Percentiles rank a stretch among this genome's conserved stretches.
These are phyloP conservation scores for Nemophila menziesii DNA, from an alignment of 257 asterid genomes.

Conservation along the genomic window DNA sequence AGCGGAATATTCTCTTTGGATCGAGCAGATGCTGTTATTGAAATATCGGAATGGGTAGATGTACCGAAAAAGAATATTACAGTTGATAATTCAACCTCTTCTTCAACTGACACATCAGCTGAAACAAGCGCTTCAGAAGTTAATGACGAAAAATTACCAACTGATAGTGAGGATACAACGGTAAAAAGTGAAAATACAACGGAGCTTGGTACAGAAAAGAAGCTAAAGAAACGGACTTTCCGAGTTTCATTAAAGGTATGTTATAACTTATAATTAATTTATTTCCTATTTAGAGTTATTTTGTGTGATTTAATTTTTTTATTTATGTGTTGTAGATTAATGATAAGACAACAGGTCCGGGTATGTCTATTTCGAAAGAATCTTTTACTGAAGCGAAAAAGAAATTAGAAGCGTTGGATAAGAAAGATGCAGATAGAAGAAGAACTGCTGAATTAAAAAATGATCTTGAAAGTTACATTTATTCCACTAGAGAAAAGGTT, in stretches of 20 bases:
- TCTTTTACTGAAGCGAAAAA: constrained; percentile 45
- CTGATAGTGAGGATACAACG: constrained; percentile 32
- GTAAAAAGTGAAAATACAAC: constrained; percentile 33
- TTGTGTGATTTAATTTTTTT: not conserved
- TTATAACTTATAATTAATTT: no score
- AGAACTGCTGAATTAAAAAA: constrained; percentile 95
- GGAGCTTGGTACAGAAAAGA: constrained; percentile 69
- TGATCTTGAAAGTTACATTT: constrained; percentile 86
- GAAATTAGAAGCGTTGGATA: constrained; percentile 71
- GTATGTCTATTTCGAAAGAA: constrained; percentile 69
- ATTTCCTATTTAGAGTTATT: constrained; percentile 1
- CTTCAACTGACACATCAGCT: constrained; percentile 43
- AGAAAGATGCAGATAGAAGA: constrained; percentile 90
- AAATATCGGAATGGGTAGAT: constrained; percentile 97
- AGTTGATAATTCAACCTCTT: constrained; percentile 65
- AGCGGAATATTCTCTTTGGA: constrained; percentile 81
- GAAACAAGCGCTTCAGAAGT: constrained; percentile 50
- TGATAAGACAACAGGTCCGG: constrained; percentile 84
- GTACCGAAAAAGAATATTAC: constrained; percentile 80
- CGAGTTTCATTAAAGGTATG: constrained; percentile 82
- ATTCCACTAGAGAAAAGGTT: constrained; percentile 93
- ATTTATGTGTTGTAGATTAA: constrained; percentile 36
- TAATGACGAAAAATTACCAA: constrained; percentile 37
- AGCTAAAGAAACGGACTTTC: constrained; percentile 81
- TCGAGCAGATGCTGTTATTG: constrained; percentile 85